Conservation (phyloP, 2,329 filamentous ascomycete species). For the Stylonectria norvegica region DNA sequence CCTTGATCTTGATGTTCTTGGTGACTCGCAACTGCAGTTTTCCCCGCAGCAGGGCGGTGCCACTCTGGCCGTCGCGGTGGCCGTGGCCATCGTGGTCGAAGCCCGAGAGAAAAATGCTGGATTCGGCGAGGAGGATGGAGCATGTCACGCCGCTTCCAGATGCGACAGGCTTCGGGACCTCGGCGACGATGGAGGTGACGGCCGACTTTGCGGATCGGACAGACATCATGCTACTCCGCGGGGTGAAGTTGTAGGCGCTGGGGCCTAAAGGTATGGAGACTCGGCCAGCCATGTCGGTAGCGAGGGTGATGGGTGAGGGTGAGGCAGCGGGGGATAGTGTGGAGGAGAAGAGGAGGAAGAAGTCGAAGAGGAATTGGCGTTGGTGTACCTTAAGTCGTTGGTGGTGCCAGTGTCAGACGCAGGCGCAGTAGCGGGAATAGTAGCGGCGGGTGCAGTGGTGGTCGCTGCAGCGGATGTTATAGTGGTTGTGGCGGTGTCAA, state of each 20-base stretch:
- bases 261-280: conserved; percentile 17
- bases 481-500: conserved; percentile 14
- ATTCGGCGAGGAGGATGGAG: conserved; percentile 72
- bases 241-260: conserved; percentile 27
- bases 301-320: no score
- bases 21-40: conserved; percentile 77
- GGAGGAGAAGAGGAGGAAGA: conserved; percentile 1
- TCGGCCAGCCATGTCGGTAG: conserved; percentile 24
- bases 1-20: conserved; percentile 91
- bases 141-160: conserved; percentile 72
- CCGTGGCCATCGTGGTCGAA: conserved; percentile 68
- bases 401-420: no score
- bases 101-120: conserved; percentile 74
- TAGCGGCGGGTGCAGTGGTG: no score
- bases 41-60: conserved; percentile 84
- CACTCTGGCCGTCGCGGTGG: conserved; percentile 49
- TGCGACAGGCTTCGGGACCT: conserved; percentile 70
- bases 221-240: conserved; percentile 50
- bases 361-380: background rate
- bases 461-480: no score
- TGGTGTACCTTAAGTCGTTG: no score
- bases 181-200: conserved; percentile 50
- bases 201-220: conserved; percentile 49
- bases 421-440: no score
- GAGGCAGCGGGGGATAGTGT: background rate